Conservation (phyloP, 495 filamentous ascomycete species). For the Aspergillus nidulans region DNA sequence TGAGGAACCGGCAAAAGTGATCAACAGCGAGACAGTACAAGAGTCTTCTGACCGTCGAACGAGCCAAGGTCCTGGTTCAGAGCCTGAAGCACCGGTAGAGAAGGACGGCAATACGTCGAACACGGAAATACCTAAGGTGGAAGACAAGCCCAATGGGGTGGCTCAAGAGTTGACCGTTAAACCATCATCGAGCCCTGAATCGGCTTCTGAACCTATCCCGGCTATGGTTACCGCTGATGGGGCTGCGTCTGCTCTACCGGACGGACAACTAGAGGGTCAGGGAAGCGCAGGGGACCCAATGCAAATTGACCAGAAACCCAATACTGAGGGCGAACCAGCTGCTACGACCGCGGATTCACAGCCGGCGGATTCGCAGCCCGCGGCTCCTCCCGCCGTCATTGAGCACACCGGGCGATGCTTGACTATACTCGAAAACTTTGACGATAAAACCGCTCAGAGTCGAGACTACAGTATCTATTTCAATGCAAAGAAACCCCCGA, state of each 20-base stretch:
- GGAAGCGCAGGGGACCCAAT: conserved; percentile 9
- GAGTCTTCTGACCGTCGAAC: background rate
- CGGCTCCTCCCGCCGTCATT: conserved; percentile 35
- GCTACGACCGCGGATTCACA: conserved; percentile 9
- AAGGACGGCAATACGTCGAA: conserved; percentile 1
- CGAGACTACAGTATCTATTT: conserved; percentile 49
- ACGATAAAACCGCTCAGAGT: conserved; percentile 46
- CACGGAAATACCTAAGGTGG: background rate
- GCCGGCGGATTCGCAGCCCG: conserved; percentile 16
- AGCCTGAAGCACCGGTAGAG: background rate
- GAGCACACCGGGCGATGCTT: conserved; percentile 49
- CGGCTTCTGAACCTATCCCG: conserved; percentile 1
- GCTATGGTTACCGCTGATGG: background rate
- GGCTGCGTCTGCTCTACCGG: conserved; percentile 1
- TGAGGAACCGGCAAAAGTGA: background rate
- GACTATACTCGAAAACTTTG: conserved; percentile 53
- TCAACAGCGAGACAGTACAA: background rate
- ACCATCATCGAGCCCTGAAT: conserved; percentile 6
- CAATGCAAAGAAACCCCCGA: conserved; percentile 47
- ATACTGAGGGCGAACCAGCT: conserved; percentile 14
- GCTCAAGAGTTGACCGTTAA: background rate
- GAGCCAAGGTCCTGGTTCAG: background rate
- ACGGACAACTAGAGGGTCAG: conserved; percentile 2
- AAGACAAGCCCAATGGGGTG: background rate
- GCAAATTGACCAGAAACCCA: conserved; percentile 16